Base-by-base conservation (phyloP, 2,329 filamentous ascomycete species). In the Ascochyta clinopodiicola region DNA sequence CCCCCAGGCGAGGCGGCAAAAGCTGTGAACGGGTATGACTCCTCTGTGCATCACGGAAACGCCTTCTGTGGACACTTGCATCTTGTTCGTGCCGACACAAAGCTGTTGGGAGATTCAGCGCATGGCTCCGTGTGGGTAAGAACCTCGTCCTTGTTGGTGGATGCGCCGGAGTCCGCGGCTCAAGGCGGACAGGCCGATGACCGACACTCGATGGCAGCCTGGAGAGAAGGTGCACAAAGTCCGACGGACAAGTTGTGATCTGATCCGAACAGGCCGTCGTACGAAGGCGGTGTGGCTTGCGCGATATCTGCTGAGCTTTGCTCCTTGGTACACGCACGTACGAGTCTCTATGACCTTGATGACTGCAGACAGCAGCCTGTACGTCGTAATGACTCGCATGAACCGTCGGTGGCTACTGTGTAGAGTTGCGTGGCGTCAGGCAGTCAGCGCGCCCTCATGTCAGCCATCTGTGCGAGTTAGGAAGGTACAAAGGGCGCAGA, bases 1-100 rank as follows among this genome's bases (percentile, higher is more conserved):
- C 40, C n/a, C 13, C 31, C 34, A 7, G 15, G 10, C 29, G 6
- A 29, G 34, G 43, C 31, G 15, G 36, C 21, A 21, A n/a, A 10
- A 38, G 32, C 48, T 40, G 42, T 37, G 32, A 56, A 51, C 51
- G 13, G 21, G 27, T 56, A 50, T 59, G 53, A 60, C 54, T 56
- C 50, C 27, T 34, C 6, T 7, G 19, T 27, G 19, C 19, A 9
- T 35, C 19, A 15, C 34, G 17, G 22, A 1, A 36, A 31, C 17
- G n/a, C n/a, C 15, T 24, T 15, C 25, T 36, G 19, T 32, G 15
- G n/a, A 37, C 17, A 22, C 12, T 10, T n/a, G 29, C 25, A 34
- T 29, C n/a, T 21, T 32, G 15, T 12, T 32, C 17, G 31, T 24
- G 29, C 7, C 15, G 29, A 31, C 29, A 3, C 29, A 10, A 31